Evolutionary conservation across 805 yeast species (phyloP), one percentile per base, ranked within the genome.

Genomic region (Saccharomycopsis schoenii): DNA sequence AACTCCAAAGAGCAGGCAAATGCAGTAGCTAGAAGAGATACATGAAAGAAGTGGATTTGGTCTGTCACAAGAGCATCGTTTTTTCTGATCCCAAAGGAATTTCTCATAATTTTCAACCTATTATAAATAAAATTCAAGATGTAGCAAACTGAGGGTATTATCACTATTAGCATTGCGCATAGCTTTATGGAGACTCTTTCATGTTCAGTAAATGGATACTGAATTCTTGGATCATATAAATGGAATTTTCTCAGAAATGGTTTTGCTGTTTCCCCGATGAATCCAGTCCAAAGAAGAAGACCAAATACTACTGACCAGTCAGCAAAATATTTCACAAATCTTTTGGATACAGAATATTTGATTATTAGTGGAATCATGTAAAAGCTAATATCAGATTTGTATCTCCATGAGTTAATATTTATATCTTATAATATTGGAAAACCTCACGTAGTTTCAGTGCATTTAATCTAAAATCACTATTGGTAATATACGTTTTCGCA

Each of bases 171-270:
- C n/a, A 82, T 66, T 15, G 86, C 73, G 61, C 90, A 77, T 67
- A 75, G 71, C n/a, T 72, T 64, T 47, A 74, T 82, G 9, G 85
- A 76, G 2, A 93, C 96, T 25, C 88, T 78, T 72, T 93, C 96
- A 17, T 74, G 77, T 56, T 81, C 83, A 0, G 96, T 87, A 70
- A 80, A 84, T 1, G 97, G 97, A 71, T 89, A 96, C 58, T 85
- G 83, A 47, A 93, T 82, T 0, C 93, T 81, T 51, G 84, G 70
- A 73, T 93, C 97, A 68, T 84, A 83, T 60, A 92, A 73, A 58
- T 76, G 80, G 70, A 93, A 93, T 67, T 86, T 89, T 67, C 97
- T 79, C 69, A 89, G 83, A 69, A 87, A 88, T 1, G 97, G 97
- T 41, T 75, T 68, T 12, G 70, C 69, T 43, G 47, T 40, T 34